A percentile compares a stretch with the other conserved stretches of the same genome.
These are phyloP conservation scores for Stemphylium lycopersici DNA, from an alignment of 2,329 filamentous ascomycete genomes.

Conservation along the genomic window DNA sequence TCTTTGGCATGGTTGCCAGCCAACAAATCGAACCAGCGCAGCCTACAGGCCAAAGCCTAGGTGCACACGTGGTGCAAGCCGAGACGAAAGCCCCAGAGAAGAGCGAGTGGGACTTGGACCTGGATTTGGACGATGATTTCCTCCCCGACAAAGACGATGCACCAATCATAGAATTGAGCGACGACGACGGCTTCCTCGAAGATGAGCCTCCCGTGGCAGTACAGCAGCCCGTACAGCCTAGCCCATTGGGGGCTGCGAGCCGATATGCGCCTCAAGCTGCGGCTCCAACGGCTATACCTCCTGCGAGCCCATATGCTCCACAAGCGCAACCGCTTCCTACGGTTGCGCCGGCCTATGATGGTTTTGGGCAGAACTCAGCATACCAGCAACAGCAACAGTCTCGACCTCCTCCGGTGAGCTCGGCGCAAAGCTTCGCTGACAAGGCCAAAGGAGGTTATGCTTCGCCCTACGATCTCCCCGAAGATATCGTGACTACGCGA, in stretches of 20 bases:
- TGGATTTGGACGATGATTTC: conserved; percentile 78
- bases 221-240: conserved; percentile 20
- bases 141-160: conserved; percentile 61
- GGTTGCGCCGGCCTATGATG: conserved; percentile 37
- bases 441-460: conserved; percentile 91
- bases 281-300: conserved; percentile 30
- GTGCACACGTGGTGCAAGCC: conserved; percentile 26
- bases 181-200: conserved; percentile 84
- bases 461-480: conserved; percentile 93
- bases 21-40: conserved; percentile 26
- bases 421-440: conserved; percentile 80
- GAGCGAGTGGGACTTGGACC: conserved; percentile 81
- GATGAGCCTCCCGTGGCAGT: conserved; percentile 59
- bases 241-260: conserved; percentile 23
- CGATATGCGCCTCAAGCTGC: conserved; percentile 47
- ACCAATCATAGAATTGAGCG: conserved; percentile 72
- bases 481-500: conserved; percentile 78
- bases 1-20: conserved; percentile 25
- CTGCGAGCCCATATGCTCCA: conserved; percentile 57
- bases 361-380: conserved; percentile 37
- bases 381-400: conserved; percentile 43
- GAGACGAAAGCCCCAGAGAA: conserved; percentile 57
- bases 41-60: conserved; percentile 22
- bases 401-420: conserved; percentile 58
- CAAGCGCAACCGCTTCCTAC: conserved; percentile 56